Base-by-base conservation (phyloP, 306 rosid genomes). In the Spatholobus suberectus region DNA sequence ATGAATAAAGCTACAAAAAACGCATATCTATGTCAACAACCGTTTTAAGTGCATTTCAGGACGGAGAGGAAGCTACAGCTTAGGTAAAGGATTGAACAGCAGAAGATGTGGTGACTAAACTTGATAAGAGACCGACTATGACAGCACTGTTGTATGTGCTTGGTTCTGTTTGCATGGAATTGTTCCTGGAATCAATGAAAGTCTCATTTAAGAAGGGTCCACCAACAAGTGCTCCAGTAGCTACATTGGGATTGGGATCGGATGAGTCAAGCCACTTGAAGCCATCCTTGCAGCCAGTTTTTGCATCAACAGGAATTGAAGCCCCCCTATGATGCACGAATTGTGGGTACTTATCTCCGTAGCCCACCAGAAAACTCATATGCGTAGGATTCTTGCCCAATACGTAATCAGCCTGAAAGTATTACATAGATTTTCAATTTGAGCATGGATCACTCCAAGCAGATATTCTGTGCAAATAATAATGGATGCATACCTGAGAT, bases 271-370 rank as follows among this genome's bases (percentile, higher is more conserved):
- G 92, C 89, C 88, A 96, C 86, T 74, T 0, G 82, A 91, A 96
- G 35, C 98, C 99, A n/a, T 91, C 97, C 52, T 46, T 85, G 90
- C 99, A 96, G 32, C 78, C 61, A 59, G 95, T 66, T 66, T 82
- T 87, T 47, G 86, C 87, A 85, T 87, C 70, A 54, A 8, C 79
- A 5, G 99, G 99, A 79, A 92, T 96, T 17, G 99, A 96, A 66
- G 99, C 98, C 34, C 99, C 99, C 81, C 99, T 94, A 49, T 96
- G 99, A 90, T 96, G 99, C 76, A 96, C 99, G 18, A 71, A 92
- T 80, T 92, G 46, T 12, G 99, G 99, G 87, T 43, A 96, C 24
- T 89, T 87, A 54, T 90, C 85, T 35, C 99, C 99, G 74, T 94
- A 96, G 24, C 98, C 99, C 61, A 96, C 94, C 10, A 96, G 93